Conservation (phyloP, 768 basidiomycete species). For the Amylocystis lapponica region DNA sequence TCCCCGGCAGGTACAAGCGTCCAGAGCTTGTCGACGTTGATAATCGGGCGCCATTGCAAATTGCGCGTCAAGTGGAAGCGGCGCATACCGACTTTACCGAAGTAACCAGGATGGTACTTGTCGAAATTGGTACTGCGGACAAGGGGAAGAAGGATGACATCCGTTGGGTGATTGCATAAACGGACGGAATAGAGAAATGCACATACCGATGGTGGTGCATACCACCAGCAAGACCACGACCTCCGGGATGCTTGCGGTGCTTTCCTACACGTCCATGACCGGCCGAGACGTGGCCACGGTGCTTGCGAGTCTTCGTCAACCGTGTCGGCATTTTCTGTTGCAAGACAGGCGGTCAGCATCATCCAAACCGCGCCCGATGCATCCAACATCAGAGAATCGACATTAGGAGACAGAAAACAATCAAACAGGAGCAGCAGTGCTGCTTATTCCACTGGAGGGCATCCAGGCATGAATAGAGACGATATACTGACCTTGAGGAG, state of each 20-base stretch:
- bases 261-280: slow-evolving; percentile 99
- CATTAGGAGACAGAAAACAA: slow-evolving; percentile 13
- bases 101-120: slow-evolving; percentile 99
- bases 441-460: slow-evolving; percentile 14
- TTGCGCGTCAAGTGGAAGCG: slow-evolving; percentile 95
- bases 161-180: neutral
- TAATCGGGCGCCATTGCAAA: slow-evolving; percentile 85
- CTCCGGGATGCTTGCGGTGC: slow-evolving; percentile 99
- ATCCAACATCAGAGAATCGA: slow-evolving; percentile 46
- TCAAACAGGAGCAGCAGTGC: slow-evolving; percentile 10
- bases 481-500: slow-evolving; percentile 65
- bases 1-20: slow-evolving; percentile 81
- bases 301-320: slow-evolving; percentile 96
- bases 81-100: slow-evolving; percentile 99
- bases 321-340: slow-evolving; percentile 84
- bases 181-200: neutral
- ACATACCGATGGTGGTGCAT: slow-evolving; percentile 96
- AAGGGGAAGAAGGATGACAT: neutral
- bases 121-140: slow-evolving; percentile 86
- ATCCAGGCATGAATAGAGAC: slow-evolving; percentile 17
- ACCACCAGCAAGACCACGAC: slow-evolving; percentile 99
- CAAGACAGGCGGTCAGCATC: slow-evolving; percentile 20
- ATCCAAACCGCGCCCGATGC: slow-evolving; percentile 32
- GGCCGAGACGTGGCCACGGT: slow-evolving; percentile 98
- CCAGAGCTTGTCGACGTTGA: slow-evolving; percentile 99